phyloP scores from a whole-genome alignment of 2,329 filamentous ascomycete species.

The Aureobasidium sp. region DNA sequence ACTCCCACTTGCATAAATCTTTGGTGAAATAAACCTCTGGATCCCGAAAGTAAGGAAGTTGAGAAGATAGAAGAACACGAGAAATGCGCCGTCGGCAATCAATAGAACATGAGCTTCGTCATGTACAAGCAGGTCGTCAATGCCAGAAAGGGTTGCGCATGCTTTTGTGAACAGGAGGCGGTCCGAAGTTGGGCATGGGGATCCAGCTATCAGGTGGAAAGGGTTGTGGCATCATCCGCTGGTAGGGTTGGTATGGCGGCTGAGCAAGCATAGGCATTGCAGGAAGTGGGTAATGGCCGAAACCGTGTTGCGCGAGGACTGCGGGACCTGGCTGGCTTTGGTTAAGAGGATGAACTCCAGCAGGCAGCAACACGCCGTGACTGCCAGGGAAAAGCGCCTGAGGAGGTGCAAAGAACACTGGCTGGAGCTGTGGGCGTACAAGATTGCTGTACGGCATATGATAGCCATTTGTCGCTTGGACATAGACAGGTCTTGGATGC shows the following conservation, averaged over 20 bases:
- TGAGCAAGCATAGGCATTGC: not conserved
- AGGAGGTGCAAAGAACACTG: not conserved
- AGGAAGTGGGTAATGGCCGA: not conserved
- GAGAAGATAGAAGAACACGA: not conserved
- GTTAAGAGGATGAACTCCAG: not conserved
- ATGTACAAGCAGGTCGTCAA: not conserved
- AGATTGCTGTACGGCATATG: not conserved
- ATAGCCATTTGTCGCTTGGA: not conserved
- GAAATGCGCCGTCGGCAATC: not conserved
- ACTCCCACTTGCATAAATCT: constrained; percentile 1
- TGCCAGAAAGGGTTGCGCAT: not conserved
- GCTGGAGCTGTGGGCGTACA: not conserved
- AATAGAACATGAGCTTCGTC: not conserved
- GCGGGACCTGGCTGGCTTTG: not conserved
- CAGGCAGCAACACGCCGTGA: not conserved
- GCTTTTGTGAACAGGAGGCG: not conserved
- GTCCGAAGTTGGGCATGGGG: not conserved
- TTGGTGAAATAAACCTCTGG: constrained; percentile 1
- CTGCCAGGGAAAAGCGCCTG: not conserved
- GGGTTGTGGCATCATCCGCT: not conserved
- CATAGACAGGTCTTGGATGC: not conserved
- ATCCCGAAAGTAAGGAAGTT: not conserved
- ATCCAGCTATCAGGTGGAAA: not conserved
- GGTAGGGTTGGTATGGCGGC: not conserved
- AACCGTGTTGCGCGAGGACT: not conserved